Conservation (phyloP, 805 yeast genomes). For the Nakazawaea molendinolei region DNA sequence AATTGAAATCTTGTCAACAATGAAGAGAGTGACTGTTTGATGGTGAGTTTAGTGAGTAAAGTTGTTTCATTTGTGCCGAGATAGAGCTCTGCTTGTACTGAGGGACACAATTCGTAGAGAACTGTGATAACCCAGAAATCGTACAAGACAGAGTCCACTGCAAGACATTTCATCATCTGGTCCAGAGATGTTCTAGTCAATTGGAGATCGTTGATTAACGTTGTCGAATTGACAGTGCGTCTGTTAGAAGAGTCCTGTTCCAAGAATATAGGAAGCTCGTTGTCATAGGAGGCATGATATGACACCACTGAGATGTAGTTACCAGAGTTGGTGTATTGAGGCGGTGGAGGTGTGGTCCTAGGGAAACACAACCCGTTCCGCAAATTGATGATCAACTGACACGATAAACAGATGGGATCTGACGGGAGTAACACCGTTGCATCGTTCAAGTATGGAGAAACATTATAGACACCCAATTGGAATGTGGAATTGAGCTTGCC, state of each 20-base stretch:
- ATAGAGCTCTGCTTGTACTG: slow-evolving; percentile 1
- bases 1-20: slow-evolving; percentile 6
- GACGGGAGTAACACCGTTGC: slow-evolving; percentile 33
- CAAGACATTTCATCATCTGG: slow-evolving; percentile 29
- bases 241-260: slow-evolving; percentile 35
- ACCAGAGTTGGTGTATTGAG: slow-evolving; percentile 14
- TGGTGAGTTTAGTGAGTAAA: slow-evolving; percentile 1
- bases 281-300: slow-evolving; percentile 40
- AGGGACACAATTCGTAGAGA: neutral
- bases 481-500: slow-evolving; percentile 23
- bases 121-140: slow-evolving; percentile 41
- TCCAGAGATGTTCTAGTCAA: slow-evolving; percentile 24
- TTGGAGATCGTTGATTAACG: slow-evolving; percentile 30
- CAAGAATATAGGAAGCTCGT: slow-evolving; percentile 47
- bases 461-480: slow-evolving; percentile 48
- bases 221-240: slow-evolving; percentile 30
- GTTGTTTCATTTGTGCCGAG: neutral
- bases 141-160: slow-evolving; percentile 41
- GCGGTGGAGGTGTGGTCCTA: neutral
- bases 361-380: slow-evolving; percentile 41
- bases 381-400: slow-evolving; percentile 38
- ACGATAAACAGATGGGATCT: slow-evolving; percentile 51
- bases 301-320: slow-evolving; percentile 38
- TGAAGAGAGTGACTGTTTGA: slow-evolving; percentile 1
- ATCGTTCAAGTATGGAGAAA: slow-evolving; percentile 25